Conservation (phyloP, 1,284 basidiomycete genomes). For the Malassezia slooffiae region DNA sequence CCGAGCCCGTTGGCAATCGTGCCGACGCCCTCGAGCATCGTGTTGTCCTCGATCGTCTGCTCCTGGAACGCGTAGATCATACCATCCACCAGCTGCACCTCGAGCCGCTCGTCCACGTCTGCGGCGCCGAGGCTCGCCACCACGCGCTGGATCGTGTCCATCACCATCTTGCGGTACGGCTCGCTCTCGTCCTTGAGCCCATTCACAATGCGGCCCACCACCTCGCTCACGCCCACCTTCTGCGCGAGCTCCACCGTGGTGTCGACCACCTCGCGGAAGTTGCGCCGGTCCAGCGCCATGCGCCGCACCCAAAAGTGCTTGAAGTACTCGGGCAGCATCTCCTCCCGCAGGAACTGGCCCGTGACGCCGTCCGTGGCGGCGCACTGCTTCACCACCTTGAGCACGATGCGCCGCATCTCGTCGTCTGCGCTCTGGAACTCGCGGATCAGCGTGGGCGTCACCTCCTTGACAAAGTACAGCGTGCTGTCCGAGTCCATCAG, state of each 20-base stretch:
- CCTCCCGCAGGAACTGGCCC: constrained; percentile 57
- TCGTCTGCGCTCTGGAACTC: constrained; percentile 99
- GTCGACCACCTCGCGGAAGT: constrained; percentile 94
- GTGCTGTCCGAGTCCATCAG: constrained; percentile 86
- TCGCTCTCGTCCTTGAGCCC: constrained; percentile 73
- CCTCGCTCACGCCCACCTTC: constrained; percentile 90
- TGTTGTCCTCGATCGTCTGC: constrained; percentile 94
- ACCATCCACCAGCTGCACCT: constrained; percentile 87
- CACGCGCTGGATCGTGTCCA: constrained; percentile 99
- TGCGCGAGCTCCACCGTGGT: constrained; percentile 95
- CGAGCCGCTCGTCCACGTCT: constrained; percentile 89
- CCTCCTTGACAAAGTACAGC: constrained; percentile 45
- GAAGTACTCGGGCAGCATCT: constrained; percentile 99
- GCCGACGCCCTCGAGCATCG: constrained; percentile 97
- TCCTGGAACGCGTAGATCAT: constrained; percentile 99
- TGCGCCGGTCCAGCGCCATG: constrained; percentile 92
- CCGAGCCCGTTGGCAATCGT: constrained; percentile 92
- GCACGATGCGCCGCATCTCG: constrained; percentile 99
- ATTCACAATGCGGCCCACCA: constrained; percentile 86
- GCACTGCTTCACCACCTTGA: constrained; percentile 98
- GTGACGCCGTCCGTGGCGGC: constrained; percentile 70
- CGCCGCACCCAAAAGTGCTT: constrained; percentile 89
- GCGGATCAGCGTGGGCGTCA: constrained; percentile 60
- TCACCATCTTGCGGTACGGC: constrained; percentile 98
- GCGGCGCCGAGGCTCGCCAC: constrained; percentile 82